These are phyloP conservation scores for Phytophthora pisi DNA, from an alignment of 352 stramenopile species.

Conservation along the genomic window DNA sequence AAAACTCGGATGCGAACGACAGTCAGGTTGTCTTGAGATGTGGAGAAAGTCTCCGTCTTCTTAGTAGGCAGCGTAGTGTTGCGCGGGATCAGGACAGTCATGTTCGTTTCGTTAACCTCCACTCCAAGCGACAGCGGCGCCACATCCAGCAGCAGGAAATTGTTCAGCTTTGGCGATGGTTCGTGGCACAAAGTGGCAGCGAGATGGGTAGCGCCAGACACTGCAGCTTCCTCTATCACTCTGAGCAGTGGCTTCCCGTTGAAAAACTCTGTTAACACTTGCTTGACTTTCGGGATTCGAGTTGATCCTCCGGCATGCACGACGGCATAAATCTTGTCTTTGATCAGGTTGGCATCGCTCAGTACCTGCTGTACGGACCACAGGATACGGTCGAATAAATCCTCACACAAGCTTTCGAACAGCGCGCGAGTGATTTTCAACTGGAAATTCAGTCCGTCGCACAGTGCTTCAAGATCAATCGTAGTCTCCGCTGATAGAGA, in stretches of 20 bases:
- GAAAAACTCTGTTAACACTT: not conserved
- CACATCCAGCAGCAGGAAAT: not conserved
- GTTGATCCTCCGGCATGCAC: not conserved
- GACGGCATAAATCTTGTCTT: not conserved
- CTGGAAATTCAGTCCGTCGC: not conserved
- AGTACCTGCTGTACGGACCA: not conserved
- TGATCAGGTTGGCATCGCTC: constrained; percentile 2
- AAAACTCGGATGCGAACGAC: not conserved
- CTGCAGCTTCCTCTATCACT: not conserved
- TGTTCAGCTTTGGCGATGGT: not conserved
- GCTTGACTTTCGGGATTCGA: not conserved
- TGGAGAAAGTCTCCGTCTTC: not conserved
- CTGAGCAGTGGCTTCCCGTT: not conserved
- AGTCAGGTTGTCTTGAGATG: not conserved
- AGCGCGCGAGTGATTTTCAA: not conserved
- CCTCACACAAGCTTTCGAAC: not conserved
- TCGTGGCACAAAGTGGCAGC: not conserved
- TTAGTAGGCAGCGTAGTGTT: not conserved
- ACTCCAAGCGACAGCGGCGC: not conserved
- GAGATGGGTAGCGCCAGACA: not conserved
- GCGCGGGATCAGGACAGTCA: not conserved
- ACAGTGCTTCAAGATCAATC: not conserved
- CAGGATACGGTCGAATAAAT: not conserved
- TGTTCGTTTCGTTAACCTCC: not conserved
- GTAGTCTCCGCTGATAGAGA: not conserved